phyloP scores from a whole-genome alignment of 352 stramenopile genomes.

The Phytophthora macrochlamydospora region DNA sequence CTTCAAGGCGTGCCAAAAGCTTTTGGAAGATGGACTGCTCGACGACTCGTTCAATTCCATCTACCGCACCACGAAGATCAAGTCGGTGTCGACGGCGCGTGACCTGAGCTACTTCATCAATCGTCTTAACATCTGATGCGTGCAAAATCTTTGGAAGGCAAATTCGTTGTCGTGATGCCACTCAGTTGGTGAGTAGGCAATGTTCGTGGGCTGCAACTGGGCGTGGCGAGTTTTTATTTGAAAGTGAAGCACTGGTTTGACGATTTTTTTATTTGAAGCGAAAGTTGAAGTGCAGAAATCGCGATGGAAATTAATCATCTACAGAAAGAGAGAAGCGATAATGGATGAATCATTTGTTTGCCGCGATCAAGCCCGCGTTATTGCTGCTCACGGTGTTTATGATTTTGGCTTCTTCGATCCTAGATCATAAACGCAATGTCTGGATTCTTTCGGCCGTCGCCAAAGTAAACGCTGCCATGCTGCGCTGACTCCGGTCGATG shows the following conservation, averaged over 20 bases:
- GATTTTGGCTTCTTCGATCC: slow-evolving; percentile 6
- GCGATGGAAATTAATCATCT: too few relatives aligned
- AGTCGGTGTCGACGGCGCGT: slow-evolving; percentile 39
- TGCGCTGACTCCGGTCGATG: slow-evolving; percentile 56
- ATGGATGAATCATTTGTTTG: too few relatives aligned
- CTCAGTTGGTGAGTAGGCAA: too few relatives aligned
- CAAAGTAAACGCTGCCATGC: slow-evolving; percentile 80
- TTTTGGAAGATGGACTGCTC: slow-evolving; percentile 55
- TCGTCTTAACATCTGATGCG: slow-evolving; percentile 39
- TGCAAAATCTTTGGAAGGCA: not conserved
- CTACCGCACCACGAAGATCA: slow-evolving; percentile 65
- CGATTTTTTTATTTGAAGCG: too few relatives aligned
- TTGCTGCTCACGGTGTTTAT: not conserved
- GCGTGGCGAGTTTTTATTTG: too few relatives aligned
- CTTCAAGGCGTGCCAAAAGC: slow-evolving; percentile 60
- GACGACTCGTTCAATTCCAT: slow-evolving; percentile 79
- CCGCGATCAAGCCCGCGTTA: too few relatives aligned
- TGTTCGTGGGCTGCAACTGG: too few relatives aligned
- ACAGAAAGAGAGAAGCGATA: too few relatives aligned
- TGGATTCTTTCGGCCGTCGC: slow-evolving; percentile 74
- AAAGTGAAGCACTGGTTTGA: too few relatives aligned
- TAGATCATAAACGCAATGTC: slow-evolving; percentile 81
- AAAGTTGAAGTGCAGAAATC: too few relatives aligned
- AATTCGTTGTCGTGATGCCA: not conserved
- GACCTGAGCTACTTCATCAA: slow-evolving; percentile 64